A percentile compares a stretch with the other conserved stretches of the same genome.
phyloP scores from a whole-genome alignment of 345 rosid species.

The Syzygium aqueum region DNA sequence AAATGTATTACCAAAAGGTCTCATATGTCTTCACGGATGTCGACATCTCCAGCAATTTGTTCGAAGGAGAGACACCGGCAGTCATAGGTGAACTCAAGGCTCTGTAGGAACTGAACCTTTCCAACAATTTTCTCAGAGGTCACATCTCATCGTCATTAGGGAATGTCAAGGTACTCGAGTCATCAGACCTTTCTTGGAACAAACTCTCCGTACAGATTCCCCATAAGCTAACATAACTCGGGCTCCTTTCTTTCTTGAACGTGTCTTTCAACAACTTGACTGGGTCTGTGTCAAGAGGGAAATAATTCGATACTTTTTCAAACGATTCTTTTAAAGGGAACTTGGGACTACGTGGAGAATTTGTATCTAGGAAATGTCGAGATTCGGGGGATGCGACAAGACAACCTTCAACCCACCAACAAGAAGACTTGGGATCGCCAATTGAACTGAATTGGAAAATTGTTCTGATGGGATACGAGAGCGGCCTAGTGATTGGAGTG shows the following conservation, averaged over 20 bases:
- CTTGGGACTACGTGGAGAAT: conserved; percentile 6
- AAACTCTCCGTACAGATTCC: background rate
- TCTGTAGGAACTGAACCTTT: background rate
- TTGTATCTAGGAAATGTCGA: background rate
- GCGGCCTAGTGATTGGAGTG: background rate
- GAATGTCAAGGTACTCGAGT: background rate
- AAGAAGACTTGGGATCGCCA: background rate
- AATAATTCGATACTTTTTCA: conserved; percentile 4
- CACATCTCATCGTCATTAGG: background rate
- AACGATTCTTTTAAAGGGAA: conserved; percentile 7
- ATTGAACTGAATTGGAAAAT: background rate
- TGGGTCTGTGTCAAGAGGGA: conserved; percentile 1
- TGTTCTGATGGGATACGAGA: background rate
- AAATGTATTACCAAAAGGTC: background rate
- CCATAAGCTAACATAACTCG: background rate
- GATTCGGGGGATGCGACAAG: accelerated
- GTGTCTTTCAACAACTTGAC: conserved; percentile 4
- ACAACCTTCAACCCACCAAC: background rate
- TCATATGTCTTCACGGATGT: background rate
- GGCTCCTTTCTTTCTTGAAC: background rate
- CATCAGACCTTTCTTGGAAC: background rate
- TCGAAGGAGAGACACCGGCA: conserved; percentile 3
- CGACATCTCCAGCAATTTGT: conserved; percentile 3
- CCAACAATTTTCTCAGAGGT: background rate
- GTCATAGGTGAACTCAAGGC: background rate